Percentiles rank a stretch among this genome's conserved stretches.
Conservation (phyloP, 1,139 yeast genomes). For the Dujonia santamariae region DNA sequence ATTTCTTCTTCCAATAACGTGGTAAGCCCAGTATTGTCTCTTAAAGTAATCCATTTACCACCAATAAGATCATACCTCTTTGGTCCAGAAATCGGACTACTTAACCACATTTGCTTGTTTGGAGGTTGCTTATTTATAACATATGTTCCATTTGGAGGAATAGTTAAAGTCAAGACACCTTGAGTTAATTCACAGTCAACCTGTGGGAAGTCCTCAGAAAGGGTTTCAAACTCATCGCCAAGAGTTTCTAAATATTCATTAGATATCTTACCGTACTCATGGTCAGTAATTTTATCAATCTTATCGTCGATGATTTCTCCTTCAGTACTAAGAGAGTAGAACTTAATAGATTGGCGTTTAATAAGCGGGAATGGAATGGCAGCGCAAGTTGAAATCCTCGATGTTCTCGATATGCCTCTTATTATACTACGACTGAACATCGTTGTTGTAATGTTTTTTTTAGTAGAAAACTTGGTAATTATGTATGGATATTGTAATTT, state of each 20-base stretch:
- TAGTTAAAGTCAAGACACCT: conserved; percentile 72
- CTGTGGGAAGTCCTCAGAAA: conserved; percentile 56
- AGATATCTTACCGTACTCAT: conserved; percentile 57
- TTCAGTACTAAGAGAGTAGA: conserved; percentile 33
- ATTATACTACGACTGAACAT: too few species aligned
- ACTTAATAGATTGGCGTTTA: too few species aligned
- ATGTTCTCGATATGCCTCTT: too few species aligned
- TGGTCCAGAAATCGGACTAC: conserved; percentile 93
- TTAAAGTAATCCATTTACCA: conserved; percentile 59
- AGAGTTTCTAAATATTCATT: conserved; percentile 63
- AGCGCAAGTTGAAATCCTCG: too few species aligned
- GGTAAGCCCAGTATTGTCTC: conserved; percentile 51
- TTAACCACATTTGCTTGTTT: conserved; percentile 88
- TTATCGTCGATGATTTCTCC: conserved; percentile 53
- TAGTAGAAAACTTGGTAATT: too few species aligned
- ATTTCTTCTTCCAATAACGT: conserved; percentile 50
- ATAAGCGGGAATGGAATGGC: too few species aligned
- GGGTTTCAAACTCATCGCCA: conserved; percentile 59
- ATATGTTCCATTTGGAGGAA: conserved; percentile 73
- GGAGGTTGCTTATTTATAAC: conserved; percentile 94
- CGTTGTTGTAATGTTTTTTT: too few species aligned
- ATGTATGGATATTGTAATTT: too few species aligned
- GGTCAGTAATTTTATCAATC: conserved; percentile 42
- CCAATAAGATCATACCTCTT: conserved; percentile 58
- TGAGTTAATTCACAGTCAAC: conserved; percentile 79